phyloP scores from a whole-genome alignment of 257 asterid species.

The Plantago ovata region DNA sequence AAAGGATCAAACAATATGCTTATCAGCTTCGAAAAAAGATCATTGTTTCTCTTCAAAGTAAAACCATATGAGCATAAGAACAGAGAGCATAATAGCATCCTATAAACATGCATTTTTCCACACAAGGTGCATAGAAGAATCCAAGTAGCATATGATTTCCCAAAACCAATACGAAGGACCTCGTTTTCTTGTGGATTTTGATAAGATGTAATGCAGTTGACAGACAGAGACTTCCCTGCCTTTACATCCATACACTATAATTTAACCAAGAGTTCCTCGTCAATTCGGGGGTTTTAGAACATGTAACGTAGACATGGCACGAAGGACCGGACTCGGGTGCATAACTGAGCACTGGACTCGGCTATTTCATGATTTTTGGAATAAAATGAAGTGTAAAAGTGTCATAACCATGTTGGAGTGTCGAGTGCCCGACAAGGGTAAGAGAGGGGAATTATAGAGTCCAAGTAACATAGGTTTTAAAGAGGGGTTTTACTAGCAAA shows the following conservation, averaged over 20 bases:
- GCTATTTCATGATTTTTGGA: too few species aligned
- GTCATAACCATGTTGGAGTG: too few species aligned
- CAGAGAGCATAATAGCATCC: slow-evolving; percentile 3
- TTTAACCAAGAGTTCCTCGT: not conserved
- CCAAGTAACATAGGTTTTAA: not conserved
- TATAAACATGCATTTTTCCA: slow-evolving; percentile 9
- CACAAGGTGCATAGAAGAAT: slow-evolving; percentile 9
- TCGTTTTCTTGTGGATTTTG: not conserved
- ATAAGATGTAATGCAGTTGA: slow-evolving; percentile 11
- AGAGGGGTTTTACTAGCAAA: slow-evolving; percentile 9
- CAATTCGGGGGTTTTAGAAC: not conserved
- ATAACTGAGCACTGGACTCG: too few species aligned
- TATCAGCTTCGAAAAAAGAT: not conserved
- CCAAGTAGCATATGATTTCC: slow-evolving; percentile 3
- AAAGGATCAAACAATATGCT: slow-evolving; percentile 3
- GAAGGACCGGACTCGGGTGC: too few species aligned
- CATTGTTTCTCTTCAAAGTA: not conserved
- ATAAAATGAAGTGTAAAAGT: too few species aligned
- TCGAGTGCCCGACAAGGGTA: too few species aligned
- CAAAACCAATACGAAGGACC: not conserved
- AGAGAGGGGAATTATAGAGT: too few species aligned
- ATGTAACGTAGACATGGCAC: too few species aligned
- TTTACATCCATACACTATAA: slow-evolving; percentile 9
- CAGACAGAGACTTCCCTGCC: not conserved
- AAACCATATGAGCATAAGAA: slow-evolving; percentile 2